Evolutionary conservation across 129 eudicot species (phyloP).

Genomic region (Pulicaria dysenterica): DNA sequence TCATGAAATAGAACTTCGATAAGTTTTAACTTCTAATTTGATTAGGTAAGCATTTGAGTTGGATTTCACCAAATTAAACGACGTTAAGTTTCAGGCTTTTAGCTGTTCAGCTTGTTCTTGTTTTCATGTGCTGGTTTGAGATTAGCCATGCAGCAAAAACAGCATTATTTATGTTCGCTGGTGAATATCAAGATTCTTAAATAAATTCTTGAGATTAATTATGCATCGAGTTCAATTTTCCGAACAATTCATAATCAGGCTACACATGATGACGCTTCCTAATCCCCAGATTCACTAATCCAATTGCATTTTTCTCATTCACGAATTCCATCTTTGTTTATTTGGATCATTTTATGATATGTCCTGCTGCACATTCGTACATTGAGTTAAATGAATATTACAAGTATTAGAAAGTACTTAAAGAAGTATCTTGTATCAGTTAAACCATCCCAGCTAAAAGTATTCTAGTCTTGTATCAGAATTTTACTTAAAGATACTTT

Average conservation of each 20-base stretch:
- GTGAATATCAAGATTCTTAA: conserved; percentile 2
- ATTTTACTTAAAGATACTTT: not conserved
- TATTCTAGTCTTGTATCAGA: not conserved
- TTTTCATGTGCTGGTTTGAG: not conserved
- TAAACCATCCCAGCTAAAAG: not conserved
- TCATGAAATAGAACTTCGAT: not conserved
- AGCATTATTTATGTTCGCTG: conserved; percentile 12
- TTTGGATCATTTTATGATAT: no score
- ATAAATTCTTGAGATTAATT: not conserved
- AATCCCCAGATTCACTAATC: conserved; percentile 6
- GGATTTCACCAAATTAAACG: not conserved
- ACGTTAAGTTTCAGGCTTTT: not conserved
- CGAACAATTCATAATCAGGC: not conserved
- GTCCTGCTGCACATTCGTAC: not conserved
- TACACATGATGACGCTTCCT: not conserved
- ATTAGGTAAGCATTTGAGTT: not conserved
- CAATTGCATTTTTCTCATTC: no score
- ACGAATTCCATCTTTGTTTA: not conserved
- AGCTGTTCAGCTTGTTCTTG: not conserved
- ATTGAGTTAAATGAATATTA: not conserved
- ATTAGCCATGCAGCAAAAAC: not conserved
- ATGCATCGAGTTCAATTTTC: not conserved
- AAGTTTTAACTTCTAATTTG: not conserved
- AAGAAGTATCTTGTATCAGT: not conserved
- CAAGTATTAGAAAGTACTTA: not conserved